A percentile compares a stretch with the other conserved stretches of the same genome.
Conservation (phyloP, 345 rosid species). For the Moricandia arvensis region DNA sequence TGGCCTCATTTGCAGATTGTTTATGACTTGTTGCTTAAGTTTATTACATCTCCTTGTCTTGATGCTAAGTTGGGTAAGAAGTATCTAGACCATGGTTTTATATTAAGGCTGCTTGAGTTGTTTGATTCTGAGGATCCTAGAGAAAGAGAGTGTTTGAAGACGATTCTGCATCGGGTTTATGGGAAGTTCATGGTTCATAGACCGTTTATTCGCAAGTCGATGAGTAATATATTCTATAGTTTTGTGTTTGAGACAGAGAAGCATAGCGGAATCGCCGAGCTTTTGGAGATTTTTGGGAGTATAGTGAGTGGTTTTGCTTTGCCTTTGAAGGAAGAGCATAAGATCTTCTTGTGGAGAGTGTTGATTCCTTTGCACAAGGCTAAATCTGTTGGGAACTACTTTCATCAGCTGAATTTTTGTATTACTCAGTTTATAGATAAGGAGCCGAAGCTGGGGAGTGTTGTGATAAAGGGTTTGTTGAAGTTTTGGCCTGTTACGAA, state of each 20-base stretch:
- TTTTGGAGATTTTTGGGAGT: constrained; percentile 88
- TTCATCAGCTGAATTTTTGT: constrained; percentile 74
- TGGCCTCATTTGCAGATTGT: constrained; percentile 93
- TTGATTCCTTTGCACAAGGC: constrained; percentile 87
- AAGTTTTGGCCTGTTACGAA: constrained; percentile 84
- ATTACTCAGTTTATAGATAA: constrained; percentile 78
- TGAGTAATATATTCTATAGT: constrained; percentile 67
- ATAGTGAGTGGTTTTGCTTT: constrained; percentile 78
- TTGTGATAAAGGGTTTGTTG: constrained; percentile 66
- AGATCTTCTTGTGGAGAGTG: constrained; percentile 73
- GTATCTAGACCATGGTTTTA: constrained; percentile 75
- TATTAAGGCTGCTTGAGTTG: constrained; percentile 72
- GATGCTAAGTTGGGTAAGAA: constrained; percentile 78
- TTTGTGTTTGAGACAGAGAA: constrained; percentile 77
- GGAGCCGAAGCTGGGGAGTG: constrained; percentile 68
- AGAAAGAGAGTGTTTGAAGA: constrained; percentile 79
- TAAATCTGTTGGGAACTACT: constrained; percentile 68
- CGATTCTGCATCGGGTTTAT: constrained; percentile 65
- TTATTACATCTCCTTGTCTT: constrained; percentile 63
- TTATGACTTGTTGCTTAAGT: constrained; percentile 76
- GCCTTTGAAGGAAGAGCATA: constrained; percentile 92
- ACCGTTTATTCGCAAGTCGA: constrained; percentile 74
- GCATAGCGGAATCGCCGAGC: constrained; percentile 80
- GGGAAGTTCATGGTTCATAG: constrained; percentile 94
- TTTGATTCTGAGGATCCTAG: constrained; percentile 83